A percentile compares a stretch with the other conserved stretches of the same genome.
Evolutionary conservation across 1,284 basidiomycete genomes (phyloP).

Genomic region (Vanrija humicola): DNA sequence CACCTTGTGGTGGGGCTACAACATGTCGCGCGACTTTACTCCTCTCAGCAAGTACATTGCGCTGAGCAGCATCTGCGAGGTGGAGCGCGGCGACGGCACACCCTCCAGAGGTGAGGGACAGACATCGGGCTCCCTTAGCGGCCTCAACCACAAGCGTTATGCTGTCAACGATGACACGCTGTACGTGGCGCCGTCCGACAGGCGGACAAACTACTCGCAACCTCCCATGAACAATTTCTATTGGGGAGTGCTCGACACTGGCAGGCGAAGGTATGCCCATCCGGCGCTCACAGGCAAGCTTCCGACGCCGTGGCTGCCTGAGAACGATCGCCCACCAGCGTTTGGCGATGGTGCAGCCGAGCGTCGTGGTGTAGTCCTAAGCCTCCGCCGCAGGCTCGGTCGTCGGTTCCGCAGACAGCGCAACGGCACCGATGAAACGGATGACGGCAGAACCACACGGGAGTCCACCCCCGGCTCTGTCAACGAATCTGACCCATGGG

Average conservation of each 20-base stretch:
- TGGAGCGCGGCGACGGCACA: conserved; percentile 72
- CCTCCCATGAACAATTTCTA: conserved; percentile 94
- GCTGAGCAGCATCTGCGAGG: conserved; percentile 79
- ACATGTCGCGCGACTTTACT: conserved; percentile 64
- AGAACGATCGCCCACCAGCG: conserved; percentile 61
- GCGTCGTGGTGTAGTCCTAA: conserved; percentile 39
- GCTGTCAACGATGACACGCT: conserved; percentile 89
- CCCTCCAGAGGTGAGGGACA: not conserved
- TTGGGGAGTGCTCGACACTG: conserved; percentile 71
- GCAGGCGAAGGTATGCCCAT: conserved; percentile 75
- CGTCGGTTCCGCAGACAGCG: not conserved
- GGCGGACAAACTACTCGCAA: conserved; percentile 87
- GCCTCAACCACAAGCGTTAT: conserved; percentile 76
- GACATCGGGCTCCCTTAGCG: conserved; percentile 65
- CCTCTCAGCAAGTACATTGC: conserved; percentile 73
- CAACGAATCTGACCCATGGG: no score
- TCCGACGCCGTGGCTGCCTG: conserved; percentile 84
- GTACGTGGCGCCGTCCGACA: conserved; percentile 87
- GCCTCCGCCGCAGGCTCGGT: conserved; percentile 33
- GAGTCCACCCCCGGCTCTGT: no score
- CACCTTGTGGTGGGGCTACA: conserved; percentile 76
- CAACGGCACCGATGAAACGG: not conserved
- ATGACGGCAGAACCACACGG: no score
- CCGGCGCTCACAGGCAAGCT: conserved; percentile 82
- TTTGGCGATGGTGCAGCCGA: conserved; percentile 51